phyloP scores from a whole-genome alignment of 768 basidiomycete species.

The Saitozyma sp. region DNA sequence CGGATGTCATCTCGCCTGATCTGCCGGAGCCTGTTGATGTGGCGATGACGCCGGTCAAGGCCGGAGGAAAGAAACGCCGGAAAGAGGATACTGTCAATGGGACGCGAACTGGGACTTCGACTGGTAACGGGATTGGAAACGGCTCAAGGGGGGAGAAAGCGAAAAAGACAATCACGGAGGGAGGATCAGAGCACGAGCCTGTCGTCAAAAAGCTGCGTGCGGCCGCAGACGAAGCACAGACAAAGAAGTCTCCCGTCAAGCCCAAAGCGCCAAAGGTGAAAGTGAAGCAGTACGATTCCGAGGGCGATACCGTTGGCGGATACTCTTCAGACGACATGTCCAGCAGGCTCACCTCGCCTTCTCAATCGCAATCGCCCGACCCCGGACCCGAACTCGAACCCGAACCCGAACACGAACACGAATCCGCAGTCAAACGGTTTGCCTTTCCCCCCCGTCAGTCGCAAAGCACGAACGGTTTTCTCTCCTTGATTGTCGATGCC shows the following conservation, averaged over 20 bases:
- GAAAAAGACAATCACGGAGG: neutral
- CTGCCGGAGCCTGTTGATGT: conserved; percentile 12
- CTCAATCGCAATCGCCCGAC: too few species aligned
- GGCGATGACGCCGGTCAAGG: neutral
- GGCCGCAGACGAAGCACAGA: neutral
- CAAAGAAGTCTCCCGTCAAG: neutral
- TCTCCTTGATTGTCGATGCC: too few species aligned
- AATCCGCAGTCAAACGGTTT: too few species aligned
- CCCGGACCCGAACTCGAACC: too few species aligned
- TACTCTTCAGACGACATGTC: conserved; percentile 22
- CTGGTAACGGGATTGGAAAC: neutral
- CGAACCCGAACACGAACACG: too few species aligned
- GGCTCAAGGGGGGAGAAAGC: conserved; percentile 2
- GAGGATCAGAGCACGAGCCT: neutral
- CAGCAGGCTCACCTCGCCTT: too few species aligned
- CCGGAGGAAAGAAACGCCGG: too few species aligned
- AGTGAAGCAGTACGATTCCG: conserved; percentile 35
- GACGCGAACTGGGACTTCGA: neutral
- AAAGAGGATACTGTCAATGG: conserved; percentile 2
- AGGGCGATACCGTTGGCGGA: conserved; percentile 44
- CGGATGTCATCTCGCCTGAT: conserved; percentile 33
- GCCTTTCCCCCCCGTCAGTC: too few species aligned
- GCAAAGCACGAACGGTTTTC: too few species aligned
- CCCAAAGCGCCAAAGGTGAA: conserved; percentile 7
- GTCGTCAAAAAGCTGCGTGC: neutral